A percentile compares a stretch with the other conserved stretches of the same genome.
These are phyloP conservation scores for Beta vulgaris DNA, from an alignment of 148 eudicot genomes.

Conservation along the genomic window DNA sequence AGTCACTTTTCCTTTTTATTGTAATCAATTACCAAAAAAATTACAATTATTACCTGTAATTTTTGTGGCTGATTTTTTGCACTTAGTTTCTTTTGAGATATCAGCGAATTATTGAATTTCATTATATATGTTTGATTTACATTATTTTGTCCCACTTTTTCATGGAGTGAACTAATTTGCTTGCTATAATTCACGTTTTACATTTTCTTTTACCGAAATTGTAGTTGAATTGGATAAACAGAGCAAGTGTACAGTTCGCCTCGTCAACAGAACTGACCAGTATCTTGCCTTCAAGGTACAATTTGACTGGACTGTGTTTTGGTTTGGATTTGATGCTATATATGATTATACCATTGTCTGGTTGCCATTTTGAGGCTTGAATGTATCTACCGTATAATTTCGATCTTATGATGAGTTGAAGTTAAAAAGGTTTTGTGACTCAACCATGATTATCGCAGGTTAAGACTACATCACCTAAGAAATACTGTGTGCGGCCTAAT, in stretches of 20 bases:
- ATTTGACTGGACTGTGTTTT: constrained; percentile 6
- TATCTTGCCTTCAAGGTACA: constrained; percentile 90
- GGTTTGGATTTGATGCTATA: background rate
- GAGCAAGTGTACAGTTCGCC: constrained; percentile 57
- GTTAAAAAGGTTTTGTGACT: background rate
- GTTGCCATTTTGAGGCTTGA: background rate
- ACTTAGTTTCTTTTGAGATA: background rate
- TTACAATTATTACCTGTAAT: background rate
- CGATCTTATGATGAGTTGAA: background rate
- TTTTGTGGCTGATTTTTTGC: background rate
- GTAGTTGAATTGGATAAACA: constrained; percentile 83
- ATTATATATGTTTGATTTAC: background rate
- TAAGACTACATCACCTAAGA: constrained; percentile 92
- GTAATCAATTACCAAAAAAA: background rate
- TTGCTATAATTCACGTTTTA: background rate
- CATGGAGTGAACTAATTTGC: background rate
- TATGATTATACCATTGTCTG: background rate
- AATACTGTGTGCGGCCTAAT: constrained; percentile 86
- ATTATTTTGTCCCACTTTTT: background rate
- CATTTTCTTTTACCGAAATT: background rate
- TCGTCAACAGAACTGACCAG: constrained; percentile 55
- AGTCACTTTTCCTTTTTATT: constrained; percentile 21
- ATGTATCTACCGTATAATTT: background rate
- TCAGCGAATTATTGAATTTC: background rate
- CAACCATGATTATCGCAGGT: constrained; percentile 46